A percentile compares a stretch with the other conserved stretches of the same genome.
These are phyloP conservation scores for Naganishia randhawae DNA, from an alignment of 768 basidiomycete genomes.

Conservation along the genomic window DNA sequence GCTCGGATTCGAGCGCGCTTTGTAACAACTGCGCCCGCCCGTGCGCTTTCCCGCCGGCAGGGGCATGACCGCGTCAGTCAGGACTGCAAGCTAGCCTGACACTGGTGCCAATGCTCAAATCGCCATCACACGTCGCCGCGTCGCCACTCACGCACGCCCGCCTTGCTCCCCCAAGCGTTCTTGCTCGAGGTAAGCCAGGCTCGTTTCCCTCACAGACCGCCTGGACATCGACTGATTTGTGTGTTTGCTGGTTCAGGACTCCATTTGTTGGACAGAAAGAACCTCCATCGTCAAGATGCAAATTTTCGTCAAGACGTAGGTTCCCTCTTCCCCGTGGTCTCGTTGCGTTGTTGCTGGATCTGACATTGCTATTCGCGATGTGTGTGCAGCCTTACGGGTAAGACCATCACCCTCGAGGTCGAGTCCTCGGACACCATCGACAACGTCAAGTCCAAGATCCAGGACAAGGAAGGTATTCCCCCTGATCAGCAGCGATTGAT, in stretches of 20 bases:
- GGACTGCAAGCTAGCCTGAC: neutral
- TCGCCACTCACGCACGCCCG: conserved; percentile 7
- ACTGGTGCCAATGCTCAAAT: conserved; percentile 4
- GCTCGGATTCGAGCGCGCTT: neutral
- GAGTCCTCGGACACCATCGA: conserved; percentile 96
- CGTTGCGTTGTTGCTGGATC: conserved; percentile 28
- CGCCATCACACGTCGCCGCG: neutral
- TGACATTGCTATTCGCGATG: conserved; percentile 14
- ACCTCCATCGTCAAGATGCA: conserved; percentile 61
- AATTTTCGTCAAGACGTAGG: conserved; percentile 96
- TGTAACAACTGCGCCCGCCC: neutral
- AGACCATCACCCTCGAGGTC: conserved; percentile 97
- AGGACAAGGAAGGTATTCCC: conserved; percentile 85
- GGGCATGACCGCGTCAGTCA: neutral
- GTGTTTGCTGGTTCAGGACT: conserved; percentile 16
- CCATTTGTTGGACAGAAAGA: conserved; percentile 28
- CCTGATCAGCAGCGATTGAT: conserved; percentile 91
- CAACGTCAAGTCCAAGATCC: conserved; percentile 96
- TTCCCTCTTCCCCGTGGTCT: conserved; percentile 30
- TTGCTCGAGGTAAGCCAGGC: conserved; percentile 18
- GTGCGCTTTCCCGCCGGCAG: neutral
- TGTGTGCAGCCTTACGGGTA: conserved; percentile 79
- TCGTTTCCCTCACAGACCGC: neutral
- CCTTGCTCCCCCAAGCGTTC: conserved; percentile 9
- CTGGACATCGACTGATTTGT: neutral